Conservation (phyloP, 306 rosid species). For the Neltuma alba region DNA sequence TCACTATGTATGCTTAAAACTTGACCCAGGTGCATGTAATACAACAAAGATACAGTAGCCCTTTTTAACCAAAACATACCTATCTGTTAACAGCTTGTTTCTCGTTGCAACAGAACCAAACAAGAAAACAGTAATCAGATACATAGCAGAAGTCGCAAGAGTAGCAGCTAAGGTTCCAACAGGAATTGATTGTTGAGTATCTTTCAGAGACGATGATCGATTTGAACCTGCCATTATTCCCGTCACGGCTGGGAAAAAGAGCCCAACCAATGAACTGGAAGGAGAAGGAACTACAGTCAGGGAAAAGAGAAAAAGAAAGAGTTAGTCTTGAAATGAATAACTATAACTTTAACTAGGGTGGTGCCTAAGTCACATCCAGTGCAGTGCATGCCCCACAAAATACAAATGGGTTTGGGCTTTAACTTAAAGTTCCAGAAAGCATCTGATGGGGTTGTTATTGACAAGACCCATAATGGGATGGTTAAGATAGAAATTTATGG, state of each 20-base stretch:
- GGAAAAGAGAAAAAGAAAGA: constrained; percentile 37
- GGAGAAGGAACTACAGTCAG: constrained; percentile 35
- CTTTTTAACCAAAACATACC: constrained; percentile 49
- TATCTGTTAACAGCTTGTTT: constrained; percentile 83
- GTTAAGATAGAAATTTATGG: not conserved
- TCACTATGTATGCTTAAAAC: not conserved
- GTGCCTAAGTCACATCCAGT: not conserved
- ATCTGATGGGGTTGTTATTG: not conserved
- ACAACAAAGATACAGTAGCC: not conserved
- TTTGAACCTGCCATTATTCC: constrained; percentile 99
- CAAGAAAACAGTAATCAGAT: constrained; percentile 76
- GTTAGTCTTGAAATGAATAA: constrained; percentile 30
- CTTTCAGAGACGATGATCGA: constrained; percentile 91
- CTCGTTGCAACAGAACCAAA: constrained; percentile 91
- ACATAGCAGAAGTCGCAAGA: constrained; percentile 71
- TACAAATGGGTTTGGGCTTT: not conserved
- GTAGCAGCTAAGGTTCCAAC: constrained; percentile 94
- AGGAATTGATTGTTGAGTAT: constrained; percentile 98
- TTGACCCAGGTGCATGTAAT: not conserved
- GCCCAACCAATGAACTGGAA: constrained; percentile 96
- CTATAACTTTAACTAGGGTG: not conserved
- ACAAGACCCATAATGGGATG: not conserved
- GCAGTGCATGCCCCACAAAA: not conserved
- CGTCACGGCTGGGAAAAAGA: constrained; percentile 98
- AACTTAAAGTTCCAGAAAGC: not conserved